Percentiles rank a stretch among this genome's conserved stretches.
These are phyloP conservation scores for Hippophae tibetana DNA, from an alignment of 306 rosid genomes.

Conservation along the genomic window DNA sequence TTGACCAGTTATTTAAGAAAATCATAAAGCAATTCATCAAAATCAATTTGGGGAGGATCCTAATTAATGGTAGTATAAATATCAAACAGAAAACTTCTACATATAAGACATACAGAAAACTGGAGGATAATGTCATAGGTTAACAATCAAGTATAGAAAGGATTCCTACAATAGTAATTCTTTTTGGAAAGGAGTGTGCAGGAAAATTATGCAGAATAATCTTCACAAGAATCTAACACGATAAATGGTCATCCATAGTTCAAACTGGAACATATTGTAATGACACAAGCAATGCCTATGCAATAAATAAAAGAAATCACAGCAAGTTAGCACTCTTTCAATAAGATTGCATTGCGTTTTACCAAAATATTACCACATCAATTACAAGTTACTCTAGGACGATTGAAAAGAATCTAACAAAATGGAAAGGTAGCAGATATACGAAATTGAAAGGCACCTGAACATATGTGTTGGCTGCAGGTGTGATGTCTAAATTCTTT, in stretches of 20 bases:
- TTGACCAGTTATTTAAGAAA: constrained; percentile 11
- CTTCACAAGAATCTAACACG: background rate
- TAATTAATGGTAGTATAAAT: constrained; percentile 3
- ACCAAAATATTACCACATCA: background rate
- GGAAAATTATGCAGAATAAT: background rate
- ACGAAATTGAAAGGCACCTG: constrained; percentile 42
- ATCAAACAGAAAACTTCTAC: background rate
- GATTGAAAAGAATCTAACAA: background rate
- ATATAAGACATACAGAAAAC: background rate
- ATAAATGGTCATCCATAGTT: background rate
- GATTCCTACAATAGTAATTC: background rate
- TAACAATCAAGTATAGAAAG: background rate
- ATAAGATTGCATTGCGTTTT: constrained; percentile 2
- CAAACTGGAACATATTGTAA: background rate
- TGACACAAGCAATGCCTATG: background rate
- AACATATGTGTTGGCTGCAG: constrained; percentile 76
- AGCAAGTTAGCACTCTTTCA: background rate
- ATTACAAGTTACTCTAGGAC: background rate
- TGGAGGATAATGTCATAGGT: background rate
- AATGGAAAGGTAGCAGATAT: background rate
- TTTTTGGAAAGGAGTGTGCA: background rate
- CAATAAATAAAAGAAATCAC: background rate
- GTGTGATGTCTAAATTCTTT: constrained; percentile 51
- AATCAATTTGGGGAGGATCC: background rate
- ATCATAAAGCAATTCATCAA: background rate